A percentile compares a stretch with the other conserved stretches of the same genome.
Evolutionary conservation across 768 basidiomycete species (phyloP).

Genomic region (Psilocybe cyanescens): DNA sequence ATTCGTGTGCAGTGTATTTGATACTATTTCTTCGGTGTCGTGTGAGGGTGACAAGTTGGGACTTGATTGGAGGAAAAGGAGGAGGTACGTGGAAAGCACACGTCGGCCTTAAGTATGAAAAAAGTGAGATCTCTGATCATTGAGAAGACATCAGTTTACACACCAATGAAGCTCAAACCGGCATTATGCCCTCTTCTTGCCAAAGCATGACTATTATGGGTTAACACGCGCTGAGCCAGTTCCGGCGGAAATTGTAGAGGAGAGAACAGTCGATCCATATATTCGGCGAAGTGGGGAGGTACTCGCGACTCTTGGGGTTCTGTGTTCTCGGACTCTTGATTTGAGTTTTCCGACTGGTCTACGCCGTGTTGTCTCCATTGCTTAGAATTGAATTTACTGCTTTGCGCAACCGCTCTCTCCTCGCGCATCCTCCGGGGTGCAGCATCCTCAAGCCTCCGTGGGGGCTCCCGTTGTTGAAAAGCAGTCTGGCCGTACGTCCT

Average conservation of each 20-base stretch:
- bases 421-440: conserved; percentile 10
- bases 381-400: neutral
- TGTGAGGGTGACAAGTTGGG: conserved; percentile 48
- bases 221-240: conserved; percentile 73
- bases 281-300: conserved; percentile 32
- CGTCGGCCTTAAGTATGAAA: conserved; percentile 60
- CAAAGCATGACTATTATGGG: conserved; percentile 75
- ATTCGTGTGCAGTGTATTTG: conserved; percentile 69
- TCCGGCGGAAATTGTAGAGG: conserved; percentile 73
- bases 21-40: conserved; percentile 59
- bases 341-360: neutral
- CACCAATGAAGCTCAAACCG: conserved; percentile 74
- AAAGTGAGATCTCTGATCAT: neutral
- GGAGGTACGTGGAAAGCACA: conserved; percentile 74
- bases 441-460: neutral
- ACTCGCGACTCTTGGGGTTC: neutral
- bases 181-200: conserved; percentile 75
- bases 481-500: conserved; percentile 32
- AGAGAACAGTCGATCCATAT: conserved; percentile 66
- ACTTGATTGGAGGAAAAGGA: conserved; percentile 69
- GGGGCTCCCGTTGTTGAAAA: conserved; percentile 23
- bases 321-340: neutral
- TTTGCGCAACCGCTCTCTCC: neutral
- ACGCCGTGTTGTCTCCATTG: neutral
- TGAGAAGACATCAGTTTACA: conserved; percentile 22